These are phyloP conservation scores for Penicillium pancosmium DNA, from an alignment of 495 filamentous ascomycete species.

Conservation along the genomic window DNA sequence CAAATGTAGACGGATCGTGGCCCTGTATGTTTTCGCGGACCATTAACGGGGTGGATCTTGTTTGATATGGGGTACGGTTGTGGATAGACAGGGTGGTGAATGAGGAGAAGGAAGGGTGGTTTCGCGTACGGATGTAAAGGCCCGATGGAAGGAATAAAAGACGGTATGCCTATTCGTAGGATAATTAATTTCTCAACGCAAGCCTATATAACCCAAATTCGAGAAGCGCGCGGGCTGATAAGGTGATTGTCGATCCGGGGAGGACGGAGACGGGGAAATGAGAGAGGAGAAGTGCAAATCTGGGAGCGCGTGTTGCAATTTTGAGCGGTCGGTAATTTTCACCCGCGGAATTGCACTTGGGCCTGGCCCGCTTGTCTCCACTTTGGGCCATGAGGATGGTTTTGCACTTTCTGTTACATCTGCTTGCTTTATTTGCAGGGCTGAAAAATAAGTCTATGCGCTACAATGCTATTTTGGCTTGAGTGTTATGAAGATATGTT, in stretches of 20 bases:
- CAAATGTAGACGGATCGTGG: background rate
- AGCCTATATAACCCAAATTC: background rate
- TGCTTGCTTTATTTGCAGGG: no score
- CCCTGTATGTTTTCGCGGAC: background rate
- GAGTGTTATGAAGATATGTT: no score
- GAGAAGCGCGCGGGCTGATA: background rate
- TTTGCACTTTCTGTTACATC: background rate
- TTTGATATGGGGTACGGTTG: background rate
- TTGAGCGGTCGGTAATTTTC: conserved; percentile 19
- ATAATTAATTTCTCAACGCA: background rate
- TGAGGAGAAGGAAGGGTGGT: no score
- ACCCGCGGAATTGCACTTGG: background rate
- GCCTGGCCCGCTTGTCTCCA: background rate
- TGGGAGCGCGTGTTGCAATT: conserved; percentile 10
- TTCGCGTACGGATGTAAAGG: no score
- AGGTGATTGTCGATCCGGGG: conserved; percentile 12
- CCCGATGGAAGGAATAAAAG: no score
- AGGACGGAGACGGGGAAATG: background rate
- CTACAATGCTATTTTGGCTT: no score
- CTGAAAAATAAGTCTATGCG: no score
- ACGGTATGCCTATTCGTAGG: no score
- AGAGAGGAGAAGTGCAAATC: conserved; percentile 15
- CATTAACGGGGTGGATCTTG: background rate
- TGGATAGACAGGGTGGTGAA: no score
- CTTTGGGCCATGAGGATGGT: background rate